Evolutionary conservation across 805 yeast genomes (phyloP).

Genomic region (Spathaspora arborariae): DNA sequence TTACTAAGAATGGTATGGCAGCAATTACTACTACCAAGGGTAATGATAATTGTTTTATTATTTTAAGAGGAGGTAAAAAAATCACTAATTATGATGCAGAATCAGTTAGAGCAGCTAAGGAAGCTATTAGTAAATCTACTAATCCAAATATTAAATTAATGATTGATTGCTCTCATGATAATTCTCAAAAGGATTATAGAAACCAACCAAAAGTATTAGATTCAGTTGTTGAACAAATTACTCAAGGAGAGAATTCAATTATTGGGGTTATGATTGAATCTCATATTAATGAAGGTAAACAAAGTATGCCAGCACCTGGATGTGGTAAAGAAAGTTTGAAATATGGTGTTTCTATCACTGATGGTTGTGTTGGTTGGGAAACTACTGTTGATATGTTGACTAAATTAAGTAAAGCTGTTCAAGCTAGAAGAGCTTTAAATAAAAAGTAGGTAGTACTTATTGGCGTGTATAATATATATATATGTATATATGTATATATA

Average conservation of each 20-base stretch:
- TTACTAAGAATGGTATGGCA: constrained; percentile 94
- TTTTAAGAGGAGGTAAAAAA: constrained; percentile 91
- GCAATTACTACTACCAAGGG: constrained; percentile 97
- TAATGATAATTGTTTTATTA: constrained; percentile 89
- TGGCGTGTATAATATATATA: not conserved
- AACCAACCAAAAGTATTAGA: constrained; percentile 93
- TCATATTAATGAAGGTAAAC: constrained; percentile 87
- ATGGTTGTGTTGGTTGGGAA: constrained; percentile 93
- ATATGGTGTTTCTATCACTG: constrained; percentile 96
- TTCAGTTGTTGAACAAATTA: constrained; percentile 76
- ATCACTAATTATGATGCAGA: constrained; percentile 89
- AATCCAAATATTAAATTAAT: constrained; percentile 59
- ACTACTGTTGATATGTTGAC: constrained; percentile 78
- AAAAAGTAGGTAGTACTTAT: not conserved
- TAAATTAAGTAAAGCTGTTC: constrained; percentile 78
- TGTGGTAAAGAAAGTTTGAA: constrained; percentile 58
- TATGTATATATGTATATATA: constrained; percentile 4
- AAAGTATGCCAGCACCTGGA: constrained; percentile 59
- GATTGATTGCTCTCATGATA: constrained; percentile 99
- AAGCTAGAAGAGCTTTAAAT: constrained; percentile 59
- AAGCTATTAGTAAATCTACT: constrained; percentile 46
- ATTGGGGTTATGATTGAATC: constrained; percentile 97
- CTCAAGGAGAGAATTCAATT: constrained; percentile 73
- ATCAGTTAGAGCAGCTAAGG: constrained; percentile 73
- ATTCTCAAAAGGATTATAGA: constrained; percentile 87